Conservation (phyloP, 2,329 filamentous ascomycete genomes). For the Exophiala mesophila region DNA sequence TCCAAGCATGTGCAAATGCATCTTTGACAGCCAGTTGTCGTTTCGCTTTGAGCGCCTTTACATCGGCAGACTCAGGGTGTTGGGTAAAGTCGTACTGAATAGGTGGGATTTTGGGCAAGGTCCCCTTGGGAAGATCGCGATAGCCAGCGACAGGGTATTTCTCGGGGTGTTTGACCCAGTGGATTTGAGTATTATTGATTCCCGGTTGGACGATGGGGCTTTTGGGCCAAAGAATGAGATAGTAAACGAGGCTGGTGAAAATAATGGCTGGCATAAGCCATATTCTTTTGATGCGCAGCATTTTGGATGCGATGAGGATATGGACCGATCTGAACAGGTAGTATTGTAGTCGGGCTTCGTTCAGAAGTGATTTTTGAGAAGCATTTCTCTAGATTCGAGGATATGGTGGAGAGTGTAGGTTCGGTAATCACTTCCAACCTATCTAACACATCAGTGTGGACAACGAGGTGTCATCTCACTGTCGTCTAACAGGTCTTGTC, state of each 20-base stretch:
- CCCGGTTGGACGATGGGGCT: slow-evolving; percentile 1
- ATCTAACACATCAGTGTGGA: no score
- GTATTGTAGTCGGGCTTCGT: no score
- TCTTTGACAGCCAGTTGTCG: slow-evolving; percentile 45
- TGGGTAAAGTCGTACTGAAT: slow-evolving; percentile 26
- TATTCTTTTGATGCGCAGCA: slow-evolving; percentile 21
- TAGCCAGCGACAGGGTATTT: slow-evolving; percentile 19
- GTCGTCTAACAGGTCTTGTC: no score
- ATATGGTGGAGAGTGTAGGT: no score
- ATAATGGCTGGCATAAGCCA: slow-evolving; percentile 24
- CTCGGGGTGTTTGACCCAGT: slow-evolving; percentile 22
- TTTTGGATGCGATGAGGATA: slow-evolving; percentile 1
- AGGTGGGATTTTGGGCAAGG: slow-evolving; percentile 19
- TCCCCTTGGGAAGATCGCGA: slow-evolving; percentile 19
- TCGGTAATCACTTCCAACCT: no score
- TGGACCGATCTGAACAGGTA: no score
- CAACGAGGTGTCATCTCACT: no score
- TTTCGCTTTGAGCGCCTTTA: slow-evolving; percentile 14
- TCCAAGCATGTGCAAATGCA: slow-evolving; percentile 54
- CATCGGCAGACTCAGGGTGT: slow-evolving; percentile 15
- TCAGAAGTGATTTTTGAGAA: no score
- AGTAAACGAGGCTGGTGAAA: slow-evolving; percentile 21
- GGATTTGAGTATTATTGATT: slow-evolving; percentile 6
- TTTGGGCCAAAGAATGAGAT: slow-evolving; percentile 17
- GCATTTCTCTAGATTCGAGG: no score